Evolutionary conservation across 2,329 filamentous ascomycete species (phyloP), one percentile per base, ranked within the genome.

Genomic region (Dendrostoma leiphaemia): DNA sequence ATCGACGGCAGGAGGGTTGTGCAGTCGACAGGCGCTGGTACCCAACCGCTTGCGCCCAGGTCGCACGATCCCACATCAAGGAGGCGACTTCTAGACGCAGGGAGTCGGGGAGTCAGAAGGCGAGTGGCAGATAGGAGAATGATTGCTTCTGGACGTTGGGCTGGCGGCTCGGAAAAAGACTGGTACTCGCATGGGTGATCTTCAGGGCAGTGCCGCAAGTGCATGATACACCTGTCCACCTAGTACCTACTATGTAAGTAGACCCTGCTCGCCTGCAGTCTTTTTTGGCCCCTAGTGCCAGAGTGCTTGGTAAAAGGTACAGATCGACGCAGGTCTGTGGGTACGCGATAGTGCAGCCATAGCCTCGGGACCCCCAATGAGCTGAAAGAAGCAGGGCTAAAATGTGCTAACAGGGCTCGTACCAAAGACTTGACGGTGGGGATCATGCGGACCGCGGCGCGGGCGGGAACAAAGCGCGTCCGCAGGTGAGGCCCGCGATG

Each of bases 401-500:
- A 19, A 29, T 17, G n/a, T n/a, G n/a, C n/a, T 10, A 6, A 37
- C 26, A 23, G n/a, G n/a, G n/a, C n/a, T n/a, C 31, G 21, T 45
- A 45, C 28, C 43, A 8, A n/a, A 29, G 28, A 32, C 43, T 31
- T 15, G n/a, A 15, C 26, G 45, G 54, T 56, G 54, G 51, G 43
- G 31, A 47, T 15, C 15, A 34, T 55, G 53, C 48, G 44, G 54
- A 44, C 47, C 41, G 28, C 47, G 31, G 47, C 35, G 29, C 47
- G 37, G 44, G 46, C 48, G 51, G 54, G 40, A 57, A 48, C 24
- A 54, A 28, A 35, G 44, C 48, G 45, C 60, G 54, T 63, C 59
- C 57, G 60, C 60, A 61, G 60, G 53, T 58, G 57, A 45, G 47
- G 34, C 48, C 56, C 44, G 46, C 50, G 35, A 51, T 32, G 12